phyloP scores from a whole-genome alignment of 768 basidiomycete species.

The Leccinellum albellum region DNA sequence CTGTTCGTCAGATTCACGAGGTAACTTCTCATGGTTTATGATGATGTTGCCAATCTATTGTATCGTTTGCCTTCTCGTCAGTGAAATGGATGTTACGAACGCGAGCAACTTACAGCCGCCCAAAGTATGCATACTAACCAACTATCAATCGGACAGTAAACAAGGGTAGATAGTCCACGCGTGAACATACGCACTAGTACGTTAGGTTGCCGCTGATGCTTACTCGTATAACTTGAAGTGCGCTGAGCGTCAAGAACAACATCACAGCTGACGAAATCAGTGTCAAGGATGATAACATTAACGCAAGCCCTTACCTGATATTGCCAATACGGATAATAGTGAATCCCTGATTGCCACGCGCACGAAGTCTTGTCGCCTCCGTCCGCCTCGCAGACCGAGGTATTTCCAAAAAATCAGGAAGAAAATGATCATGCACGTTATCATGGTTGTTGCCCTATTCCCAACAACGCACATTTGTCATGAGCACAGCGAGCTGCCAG shows the following conservation, averaged over 20 bases:
- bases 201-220: constrained; percentile 13
- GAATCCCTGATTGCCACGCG: constrained; percentile 14
- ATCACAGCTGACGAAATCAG: constrained; percentile 5
- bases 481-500: neutral
- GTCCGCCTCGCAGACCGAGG: constrained; percentile 6
- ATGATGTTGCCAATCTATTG: constrained; percentile 14
- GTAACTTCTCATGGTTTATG: constrained; percentile 8
- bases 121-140: constrained; percentile 18
- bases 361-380: constrained; percentile 2
- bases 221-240: constrained; percentile 3
- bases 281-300: neutral
- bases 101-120: constrained; percentile 14
- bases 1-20: neutral
- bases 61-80: neutral
- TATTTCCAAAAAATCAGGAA: constrained; percentile 17
- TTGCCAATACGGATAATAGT: neutral
- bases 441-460: constrained; percentile 17
- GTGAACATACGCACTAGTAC: constrained; percentile 13
- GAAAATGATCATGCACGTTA: constrained; percentile 6
- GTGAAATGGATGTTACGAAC: neutral
- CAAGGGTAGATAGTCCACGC: neutral
- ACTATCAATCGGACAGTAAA: constrained; percentile 1
- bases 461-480: neutral
- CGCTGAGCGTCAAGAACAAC: constrained; percentile 16
- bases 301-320: constrained; percentile 6